Evolutionary conservation across 352 stramenopile genomes (phyloP), one percentile per base, ranked within the genome.

Genomic region (Pythium oligandrum): DNA sequence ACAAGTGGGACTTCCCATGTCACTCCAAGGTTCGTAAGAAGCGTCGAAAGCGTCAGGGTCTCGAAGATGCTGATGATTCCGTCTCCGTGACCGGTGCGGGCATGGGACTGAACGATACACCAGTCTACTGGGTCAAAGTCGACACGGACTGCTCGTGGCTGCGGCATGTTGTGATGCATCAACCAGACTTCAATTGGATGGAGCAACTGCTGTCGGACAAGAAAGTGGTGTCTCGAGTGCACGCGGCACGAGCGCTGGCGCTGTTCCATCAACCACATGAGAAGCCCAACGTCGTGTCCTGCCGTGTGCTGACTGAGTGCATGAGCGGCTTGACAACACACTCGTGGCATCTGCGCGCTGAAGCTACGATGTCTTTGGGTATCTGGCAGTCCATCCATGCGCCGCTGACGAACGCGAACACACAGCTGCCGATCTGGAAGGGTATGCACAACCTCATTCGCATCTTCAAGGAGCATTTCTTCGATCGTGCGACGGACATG

Each of bases 401-500:
- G 2, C 81, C 81, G 12, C 60, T 90, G 2, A 93, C 83, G 7
- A 91, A 90, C 40, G 83, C 81, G 1, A 90, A 86, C 57, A 92
- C 81, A 11, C 68, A 85, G 40, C 61, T 92, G 0, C 79, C 83
- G 2, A 90, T 90, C 45, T 93, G 83, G 83, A 91, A 91, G 55
- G 83, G 63, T 3, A 91, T 92, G 81, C 79, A 90, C 63, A 91
- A 92, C 51, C 64, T 93, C 11, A 79, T 92, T 37, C 83, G 83
- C n/a, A 92, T 91, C 50, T 93, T 93, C 61, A 93, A 93, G 51
- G 83, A 93, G 54, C 83, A 93, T 37, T 93, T 93, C 53, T 93
- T 91, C 45, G 82, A 93, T 42, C 71, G 81, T 1, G 58, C 48
- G 4, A 90, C 83, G 0, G 81, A 93, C 59, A 91, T 93, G 83